Conservation (phyloP, 164 flowering plant genomes). For the Buxus sempervirens region DNA sequence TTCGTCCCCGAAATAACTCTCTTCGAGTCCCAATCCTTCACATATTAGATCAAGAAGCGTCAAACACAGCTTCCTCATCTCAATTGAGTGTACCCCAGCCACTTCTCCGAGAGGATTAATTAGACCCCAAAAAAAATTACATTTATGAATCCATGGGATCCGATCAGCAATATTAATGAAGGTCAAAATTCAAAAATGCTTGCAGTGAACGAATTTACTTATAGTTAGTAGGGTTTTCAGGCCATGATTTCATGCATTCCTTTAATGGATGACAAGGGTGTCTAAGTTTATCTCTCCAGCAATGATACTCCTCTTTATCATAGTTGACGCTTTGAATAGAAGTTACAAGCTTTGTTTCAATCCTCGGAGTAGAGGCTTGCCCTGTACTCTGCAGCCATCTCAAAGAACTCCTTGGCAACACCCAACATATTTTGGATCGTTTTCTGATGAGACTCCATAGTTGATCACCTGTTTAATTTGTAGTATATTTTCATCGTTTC, state of each 20-base stretch:
- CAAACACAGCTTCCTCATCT: constrained; percentile 23
- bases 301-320: constrained; percentile 27
- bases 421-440: constrained; percentile 16
- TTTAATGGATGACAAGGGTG: constrained; percentile 37
- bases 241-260: constrained; percentile 28
- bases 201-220: no score
- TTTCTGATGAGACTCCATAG: constrained; percentile 32
- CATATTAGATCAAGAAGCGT: constrained; percentile 34
- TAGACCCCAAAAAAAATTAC: no score
- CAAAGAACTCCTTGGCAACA: constrained; percentile 28
- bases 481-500: no score
- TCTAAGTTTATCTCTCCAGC: constrained; percentile 38
- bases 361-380: constrained; percentile 23
- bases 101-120: constrained; percentile 36
- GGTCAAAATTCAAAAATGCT: no score
- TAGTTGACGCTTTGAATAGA: constrained; percentile 33
- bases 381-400: constrained; percentile 26
- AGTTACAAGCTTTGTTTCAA: constrained; percentile 11
- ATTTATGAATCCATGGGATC: no score
- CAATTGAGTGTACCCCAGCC: constrained; percentile 21
- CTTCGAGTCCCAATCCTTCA: constrained; percentile 38
- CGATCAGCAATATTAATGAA: no score
- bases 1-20: constrained; percentile 21
- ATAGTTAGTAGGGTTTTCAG: constrained; percentile 30
- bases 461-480: constrained; percentile 26